Evolutionary conservation across 768 basidiomycete species (phyloP), one percentile per base, ranked within the genome.

Genomic region (Phanerochaete sordida): DNA sequence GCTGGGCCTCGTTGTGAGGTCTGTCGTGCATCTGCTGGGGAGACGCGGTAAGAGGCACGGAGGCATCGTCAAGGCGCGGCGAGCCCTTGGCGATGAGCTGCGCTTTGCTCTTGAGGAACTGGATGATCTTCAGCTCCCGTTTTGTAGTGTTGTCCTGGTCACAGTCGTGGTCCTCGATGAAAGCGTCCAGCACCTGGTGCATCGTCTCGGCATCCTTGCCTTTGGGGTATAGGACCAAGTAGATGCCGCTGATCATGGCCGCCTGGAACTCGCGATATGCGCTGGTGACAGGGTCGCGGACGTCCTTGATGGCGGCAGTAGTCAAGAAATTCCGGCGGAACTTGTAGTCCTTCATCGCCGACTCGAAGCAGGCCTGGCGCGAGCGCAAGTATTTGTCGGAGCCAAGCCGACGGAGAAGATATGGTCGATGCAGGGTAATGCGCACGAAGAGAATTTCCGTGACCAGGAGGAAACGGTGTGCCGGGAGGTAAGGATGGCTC

Each of bases 361-460:
- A 92, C 62, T 96, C 92, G 67, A 96, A 95, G 70, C 93, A 97
- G 15, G 93, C 95, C 57, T 76, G 78, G 39, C 94, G 79, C 9
- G 95, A 96, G 30, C 87, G 85, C 43, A 83, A 76, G 74, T 91
- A 95, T 21, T 90, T 88, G 67, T 92, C 90, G 43, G 88, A 88
- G 68, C 83, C 81, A 49, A 94, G 79, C 49, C 85, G 84, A 53
- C 93, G 84, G 44, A 97, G 76, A 43, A 97, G 79, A 73, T 95
- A 97, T 1, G 95, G 95, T 30, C 95, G 84, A 72, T 96, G 88
- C 31, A 94, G 75, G 67, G 88, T 87, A 67, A 91, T 88, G 58
- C 92, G 82, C 54, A 93, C 87, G 68, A 93, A 94, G 49, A 93
- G 81, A 55, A 95, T 85, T 72, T 97, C 95, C 0, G 95, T 95